Conservation (phyloP, 2,329 filamentous ascomycete genomes). For the Xylariaceae sp. region DNA sequence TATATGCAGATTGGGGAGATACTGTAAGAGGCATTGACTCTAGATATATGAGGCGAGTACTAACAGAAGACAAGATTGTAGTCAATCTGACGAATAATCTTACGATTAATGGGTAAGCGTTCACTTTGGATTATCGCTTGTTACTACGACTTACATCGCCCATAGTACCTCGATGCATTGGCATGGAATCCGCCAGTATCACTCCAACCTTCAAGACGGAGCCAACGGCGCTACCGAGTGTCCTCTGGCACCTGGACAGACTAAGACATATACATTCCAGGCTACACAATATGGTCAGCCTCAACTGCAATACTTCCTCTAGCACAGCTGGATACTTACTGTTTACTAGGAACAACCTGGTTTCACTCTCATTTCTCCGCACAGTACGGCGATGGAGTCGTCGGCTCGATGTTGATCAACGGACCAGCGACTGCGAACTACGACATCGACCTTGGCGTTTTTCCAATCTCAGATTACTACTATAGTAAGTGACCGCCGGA, state of each 20-base stretch:
- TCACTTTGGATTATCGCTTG: slow-evolving; percentile 33
- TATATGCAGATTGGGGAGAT: slow-evolving; percentile 61
- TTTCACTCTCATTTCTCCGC: slow-evolving; percentile 34
- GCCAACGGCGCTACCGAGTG: slow-evolving; percentile 44
- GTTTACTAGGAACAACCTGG: neutral
- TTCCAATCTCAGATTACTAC: slow-evolving; percentile 50
- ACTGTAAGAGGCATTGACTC: slow-evolving; percentile 22
- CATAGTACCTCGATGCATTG: slow-evolving; percentile 43
- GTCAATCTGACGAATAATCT: slow-evolving; percentile 69
- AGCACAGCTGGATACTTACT: neutral
- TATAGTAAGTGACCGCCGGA: no score
- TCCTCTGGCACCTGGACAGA: slow-evolving; percentile 33
- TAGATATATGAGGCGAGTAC: no score
- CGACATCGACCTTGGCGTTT: slow-evolving; percentile 49
- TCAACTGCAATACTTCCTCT: neutral
- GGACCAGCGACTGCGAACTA: slow-evolving; percentile 47
- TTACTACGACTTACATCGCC: no score
- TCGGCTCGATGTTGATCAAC: slow-evolving; percentile 48
- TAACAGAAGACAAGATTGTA: slow-evolving; percentile 36
- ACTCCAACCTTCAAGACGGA: slow-evolving; percentile 41
- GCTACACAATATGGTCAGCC: slow-evolving; percentile 33
- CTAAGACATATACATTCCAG: slow-evolving; percentile 34
- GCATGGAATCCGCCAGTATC: slow-evolving; percentile 45
- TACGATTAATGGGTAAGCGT: slow-evolving; percentile 42
- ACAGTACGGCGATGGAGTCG: slow-evolving; percentile 50